Conservation (phyloP, 257 asterid genomes). For the Solanum clarkiae region DNA sequence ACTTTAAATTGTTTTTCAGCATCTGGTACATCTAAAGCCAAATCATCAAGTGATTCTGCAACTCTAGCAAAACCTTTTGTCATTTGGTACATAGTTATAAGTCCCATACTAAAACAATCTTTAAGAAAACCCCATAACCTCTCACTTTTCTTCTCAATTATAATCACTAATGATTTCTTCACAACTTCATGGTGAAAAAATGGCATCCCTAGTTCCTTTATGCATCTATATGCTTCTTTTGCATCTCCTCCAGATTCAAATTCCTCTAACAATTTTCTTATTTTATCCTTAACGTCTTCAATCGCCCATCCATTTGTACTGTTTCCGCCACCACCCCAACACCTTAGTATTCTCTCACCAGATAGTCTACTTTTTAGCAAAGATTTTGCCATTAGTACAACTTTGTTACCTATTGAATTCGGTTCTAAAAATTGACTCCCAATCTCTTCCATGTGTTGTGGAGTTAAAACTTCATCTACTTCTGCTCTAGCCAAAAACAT, state of each 20-base stretch:
- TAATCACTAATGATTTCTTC: slow-evolving; percentile 49
- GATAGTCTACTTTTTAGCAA: slow-evolving; percentile 65
- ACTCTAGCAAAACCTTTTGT: slow-evolving; percentile 66
- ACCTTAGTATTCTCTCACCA: slow-evolving; percentile 76
- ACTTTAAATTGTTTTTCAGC: slow-evolving; percentile 47
- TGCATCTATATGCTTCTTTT: slow-evolving; percentile 76
- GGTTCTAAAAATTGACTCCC: slow-evolving; percentile 38
- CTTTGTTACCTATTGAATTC: slow-evolving; percentile 51
- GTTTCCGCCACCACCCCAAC: slow-evolving; percentile 90
- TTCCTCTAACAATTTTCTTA: slow-evolving; percentile 60
- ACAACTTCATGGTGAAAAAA: slow-evolving; percentile 93
- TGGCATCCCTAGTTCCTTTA: slow-evolving; percentile 88
- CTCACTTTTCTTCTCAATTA: slow-evolving; percentile 68
- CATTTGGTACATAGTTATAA: slow-evolving; percentile 73
- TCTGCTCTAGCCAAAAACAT: slow-evolving; percentile 77
- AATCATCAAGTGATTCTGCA: slow-evolving; percentile 59
- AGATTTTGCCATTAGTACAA: slow-evolving; percentile 54
- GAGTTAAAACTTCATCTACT: slow-evolving; percentile 81
- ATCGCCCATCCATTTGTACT: slow-evolving; percentile 52
- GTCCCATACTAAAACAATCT: slow-evolving; percentile 68
- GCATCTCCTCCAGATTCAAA: slow-evolving; percentile 72
- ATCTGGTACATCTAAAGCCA: slow-evolving; percentile 90
- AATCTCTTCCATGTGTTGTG: slow-evolving; percentile 76
- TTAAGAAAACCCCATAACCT: slow-evolving; percentile 50
- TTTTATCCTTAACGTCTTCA: slow-evolving; percentile 79